These are phyloP conservation scores for Rhododendron molle DNA, from an alignment of 148 eudicot species.

Conservation along the genomic window DNA sequence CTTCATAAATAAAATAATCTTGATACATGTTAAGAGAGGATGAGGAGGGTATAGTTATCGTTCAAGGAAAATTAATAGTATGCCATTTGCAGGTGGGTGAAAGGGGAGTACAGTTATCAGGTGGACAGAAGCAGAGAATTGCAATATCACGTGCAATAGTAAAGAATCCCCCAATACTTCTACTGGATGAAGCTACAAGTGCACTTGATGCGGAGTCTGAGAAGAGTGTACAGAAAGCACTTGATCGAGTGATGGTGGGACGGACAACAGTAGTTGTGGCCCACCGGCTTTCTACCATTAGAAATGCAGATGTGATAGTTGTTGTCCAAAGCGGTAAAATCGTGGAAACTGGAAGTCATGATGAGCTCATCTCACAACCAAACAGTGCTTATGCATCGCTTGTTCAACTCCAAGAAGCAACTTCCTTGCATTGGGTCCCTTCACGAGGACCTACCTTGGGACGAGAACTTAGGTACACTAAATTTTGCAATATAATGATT, in stretches of 20 bases:
- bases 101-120: slow-evolving; percentile 89
- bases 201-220: slow-evolving; percentile 98
- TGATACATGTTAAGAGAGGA: neutral
- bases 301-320: slow-evolving; percentile 89
- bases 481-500: neutral
- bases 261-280: slow-evolving; percentile 92
- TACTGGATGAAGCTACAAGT: slow-evolving; percentile 96
- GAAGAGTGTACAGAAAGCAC: slow-evolving; percentile 94
- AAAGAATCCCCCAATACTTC: slow-evolving; percentile 80
- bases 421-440: slow-evolving; percentile 42
- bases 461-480: slow-evolving; percentile 54
- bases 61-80: slow-evolving; percentile 4
- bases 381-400: slow-evolving; percentile 73
- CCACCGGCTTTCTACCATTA: slow-evolving; percentile 85
- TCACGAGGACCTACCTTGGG: slow-evolving; percentile 50
- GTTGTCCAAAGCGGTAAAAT: slow-evolving; percentile 83
- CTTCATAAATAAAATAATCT: neutral
- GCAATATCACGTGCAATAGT: slow-evolving; percentile 96
- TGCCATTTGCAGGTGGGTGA: slow-evolving; percentile 72
- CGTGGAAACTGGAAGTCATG: slow-evolving; percentile 96
- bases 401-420: slow-evolving; percentile 73
- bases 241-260: slow-evolving; percentile 98
- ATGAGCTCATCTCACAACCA: slow-evolving; percentile 70
- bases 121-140: slow-evolving; percentile 96
- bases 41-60: neutral